A percentile compares a stretch with the other conserved stretches of the same genome.
phyloP scores from a whole-genome alignment of 345 rosid genomes.

The Turritis glabra region DNA sequence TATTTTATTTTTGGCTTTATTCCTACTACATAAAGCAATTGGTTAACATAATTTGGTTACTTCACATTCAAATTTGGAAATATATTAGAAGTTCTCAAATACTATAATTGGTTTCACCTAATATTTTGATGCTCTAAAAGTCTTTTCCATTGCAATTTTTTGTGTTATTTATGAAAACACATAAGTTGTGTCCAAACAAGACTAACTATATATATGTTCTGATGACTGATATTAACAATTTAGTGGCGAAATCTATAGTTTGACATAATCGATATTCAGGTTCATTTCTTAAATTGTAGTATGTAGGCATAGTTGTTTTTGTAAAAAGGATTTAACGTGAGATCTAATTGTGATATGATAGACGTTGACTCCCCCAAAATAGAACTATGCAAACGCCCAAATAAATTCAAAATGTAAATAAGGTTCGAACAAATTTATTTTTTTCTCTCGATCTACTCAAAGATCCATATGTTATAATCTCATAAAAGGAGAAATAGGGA shows the following conservation, averaged over 20 bases:
- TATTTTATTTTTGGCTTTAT: slow-evolving; percentile 11
- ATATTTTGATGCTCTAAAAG: neutral
- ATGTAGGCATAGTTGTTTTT: neutral
- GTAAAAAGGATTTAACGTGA: neutral
- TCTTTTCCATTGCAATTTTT: neutral
- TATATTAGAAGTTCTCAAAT: neutral
- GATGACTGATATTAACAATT: neutral
- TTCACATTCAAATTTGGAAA: neutral
- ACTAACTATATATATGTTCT: neutral
- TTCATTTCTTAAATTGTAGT: neutral
- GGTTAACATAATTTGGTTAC: neutral
- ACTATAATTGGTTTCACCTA: neutral
- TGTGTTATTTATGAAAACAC: neutral
- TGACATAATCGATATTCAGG: neutral
- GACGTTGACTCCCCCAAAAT: neutral
- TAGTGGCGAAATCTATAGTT: neutral
- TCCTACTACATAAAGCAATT: neutral
- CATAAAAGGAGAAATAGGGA: neutral
- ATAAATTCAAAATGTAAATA: neutral
- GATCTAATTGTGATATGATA: neutral
- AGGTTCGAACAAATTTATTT: neutral
- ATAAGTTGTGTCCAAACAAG: neutral
- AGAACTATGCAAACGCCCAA: neutral
- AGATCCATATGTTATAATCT: too few species aligned
- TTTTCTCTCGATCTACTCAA: neutral